phyloP scores from a whole-genome alignment of 345 rosid genomes.

The Garcia nutans region DNA sequence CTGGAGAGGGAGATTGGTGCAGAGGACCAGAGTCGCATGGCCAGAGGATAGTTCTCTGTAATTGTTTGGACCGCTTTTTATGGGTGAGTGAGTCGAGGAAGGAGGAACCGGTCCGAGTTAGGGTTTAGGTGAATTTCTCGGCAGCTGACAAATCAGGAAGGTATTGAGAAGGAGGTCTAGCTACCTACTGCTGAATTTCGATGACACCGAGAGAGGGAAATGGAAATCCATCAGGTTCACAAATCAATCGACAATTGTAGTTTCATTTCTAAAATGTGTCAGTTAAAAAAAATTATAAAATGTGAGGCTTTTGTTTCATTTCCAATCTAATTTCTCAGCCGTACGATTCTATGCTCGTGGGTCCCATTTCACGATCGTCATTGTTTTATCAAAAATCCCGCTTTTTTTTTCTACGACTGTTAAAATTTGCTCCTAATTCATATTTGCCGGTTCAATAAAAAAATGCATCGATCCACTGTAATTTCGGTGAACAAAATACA shows the following conservation, averaged over 20 bases:
- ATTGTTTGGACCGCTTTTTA: neutral
- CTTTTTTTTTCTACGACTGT: no score
- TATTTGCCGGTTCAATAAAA: no score
- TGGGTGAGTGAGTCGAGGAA: constrained; percentile 15
- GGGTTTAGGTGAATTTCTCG: neutral
- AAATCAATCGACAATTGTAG: no score
- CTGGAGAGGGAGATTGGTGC: constrained; percentile 52
- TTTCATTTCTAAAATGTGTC: neutral
- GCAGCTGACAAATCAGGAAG: neutral
- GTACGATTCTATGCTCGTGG: neutral
- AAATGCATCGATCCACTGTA: no score
- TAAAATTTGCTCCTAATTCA: no score
- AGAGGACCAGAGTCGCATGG: constrained; percentile 79
- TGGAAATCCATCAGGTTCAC: neutral
- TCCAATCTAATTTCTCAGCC: neutral
- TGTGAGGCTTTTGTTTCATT: constrained; percentile 1
- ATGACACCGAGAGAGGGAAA: constrained; percentile 22
- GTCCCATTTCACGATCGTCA: neutral
- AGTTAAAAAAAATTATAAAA: no score
- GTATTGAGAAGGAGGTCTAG: neutral
- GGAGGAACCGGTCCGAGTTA: constrained; percentile 5
- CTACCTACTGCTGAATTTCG: neutral
- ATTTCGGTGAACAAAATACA: no score
- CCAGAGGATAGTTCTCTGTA: constrained; percentile 33
- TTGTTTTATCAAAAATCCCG: no score